Base-by-base conservation (phyloP, 495 filamentous ascomycete species). In the Neurospora sp. region DNA sequence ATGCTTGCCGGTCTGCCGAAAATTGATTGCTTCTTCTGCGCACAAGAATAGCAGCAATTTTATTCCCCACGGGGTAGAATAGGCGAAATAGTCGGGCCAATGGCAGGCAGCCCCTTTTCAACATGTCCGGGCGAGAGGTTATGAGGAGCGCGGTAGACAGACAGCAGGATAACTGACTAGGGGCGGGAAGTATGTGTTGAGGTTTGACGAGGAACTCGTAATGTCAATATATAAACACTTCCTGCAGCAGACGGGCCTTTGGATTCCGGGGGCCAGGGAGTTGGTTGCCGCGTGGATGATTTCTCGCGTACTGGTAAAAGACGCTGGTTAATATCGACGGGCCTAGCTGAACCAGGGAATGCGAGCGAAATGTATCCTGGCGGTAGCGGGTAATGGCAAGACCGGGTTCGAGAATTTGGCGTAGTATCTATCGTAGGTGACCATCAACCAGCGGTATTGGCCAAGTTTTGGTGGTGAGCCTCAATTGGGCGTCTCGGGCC, bases 161-260 rank as follows among this genome's bases (percentile, higher is more conserved):
- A 65, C 75, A 72, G 73, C 72, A 70, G 75, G 75, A 72, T 38
- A 44, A 5, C 70, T 68, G 73, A 20, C 16, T 27, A 16, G 70
- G 73, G 70, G 69, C 74, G 74, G 75, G 69, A 79, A 42, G 71
- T 74, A 20, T 73, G 27, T 35, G 53, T 12, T 74, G 73, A 37
- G 39, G 70, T 72, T 53, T 53, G 72, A 75, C 41, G 73, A 72
- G 71, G 75, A 79, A 78, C 78, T 75, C 79, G 79, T 80, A 81
- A 80, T 75, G 73, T 68, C 77, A 81, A 81, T 81, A 68, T 80
- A 80, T 75, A 45, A 59, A 70, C 59, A 74, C 74, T 79, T 70
- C 70, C 35, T 73, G 70, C 68, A 72, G 71, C 72, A 70, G 71
- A 65, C 70, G 70, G 78, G 37, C 40, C 70, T 31, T 31, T 31